phyloP scores from a whole-genome alignment of 1,284 basidiomycete species.

The Melampsora larici-populina region DNA sequence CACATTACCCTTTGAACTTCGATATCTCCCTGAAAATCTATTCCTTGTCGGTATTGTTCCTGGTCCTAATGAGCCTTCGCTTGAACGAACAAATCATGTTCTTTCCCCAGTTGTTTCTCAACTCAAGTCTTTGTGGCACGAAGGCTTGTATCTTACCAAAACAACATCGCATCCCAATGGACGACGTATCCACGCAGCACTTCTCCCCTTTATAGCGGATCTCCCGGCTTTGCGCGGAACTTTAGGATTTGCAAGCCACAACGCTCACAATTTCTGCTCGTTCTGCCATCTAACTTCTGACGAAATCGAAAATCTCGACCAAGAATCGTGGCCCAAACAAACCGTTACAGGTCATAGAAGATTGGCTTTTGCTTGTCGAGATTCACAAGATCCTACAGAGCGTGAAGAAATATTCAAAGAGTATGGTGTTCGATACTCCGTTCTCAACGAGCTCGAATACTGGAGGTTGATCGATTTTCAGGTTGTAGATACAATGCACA shows the following conservation, averaged over 20 bases:
- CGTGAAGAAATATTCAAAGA: background rate
- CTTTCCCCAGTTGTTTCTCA: background rate
- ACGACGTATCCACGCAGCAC: background rate
- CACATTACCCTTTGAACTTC: slow-evolving; percentile 39
- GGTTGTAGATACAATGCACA: slow-evolving; percentile 32
- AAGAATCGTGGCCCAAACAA: background rate
- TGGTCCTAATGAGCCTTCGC: slow-evolving; percentile 54
- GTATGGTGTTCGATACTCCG: background rate
- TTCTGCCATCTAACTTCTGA: background rate
- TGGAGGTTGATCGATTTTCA: background rate
- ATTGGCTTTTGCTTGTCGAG: background rate
- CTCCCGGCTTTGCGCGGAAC: background rate
- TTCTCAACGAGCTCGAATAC: background rate
- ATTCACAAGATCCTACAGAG: background rate
- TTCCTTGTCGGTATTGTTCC: slow-evolving; percentile 53
- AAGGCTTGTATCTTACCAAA: background rate
- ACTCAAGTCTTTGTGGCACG: background rate
- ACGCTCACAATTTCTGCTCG: background rate
- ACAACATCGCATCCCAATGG: background rate
- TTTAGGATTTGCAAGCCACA: background rate
- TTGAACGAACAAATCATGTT: slow-evolving; percentile 44
- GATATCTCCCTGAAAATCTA: slow-evolving; percentile 45
- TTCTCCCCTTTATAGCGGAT: background rate
- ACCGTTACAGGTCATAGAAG: background rate
- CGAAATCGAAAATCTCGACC: background rate